Percentiles rank a stretch among this genome's conserved stretches.
Conservation (phyloP, 495 filamentous ascomycete species). For the Lentithecium fluviatile region DNA sequence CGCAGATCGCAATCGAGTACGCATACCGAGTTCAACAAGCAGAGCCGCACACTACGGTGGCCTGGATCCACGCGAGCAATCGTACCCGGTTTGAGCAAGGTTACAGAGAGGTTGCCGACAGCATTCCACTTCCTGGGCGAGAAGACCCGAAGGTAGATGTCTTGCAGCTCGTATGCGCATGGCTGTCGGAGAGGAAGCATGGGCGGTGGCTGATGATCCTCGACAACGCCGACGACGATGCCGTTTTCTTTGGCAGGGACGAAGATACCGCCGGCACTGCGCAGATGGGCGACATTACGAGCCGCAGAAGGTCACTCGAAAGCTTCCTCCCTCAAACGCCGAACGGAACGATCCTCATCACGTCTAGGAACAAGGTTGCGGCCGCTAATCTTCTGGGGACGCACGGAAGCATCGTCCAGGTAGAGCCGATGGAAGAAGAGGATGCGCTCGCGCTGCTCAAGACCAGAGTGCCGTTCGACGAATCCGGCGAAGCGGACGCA, state of each 20-base stretch:
- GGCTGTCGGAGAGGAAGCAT: constrained; percentile 13
- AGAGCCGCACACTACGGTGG: constrained; percentile 8
- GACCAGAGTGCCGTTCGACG: constrained; percentile 13
- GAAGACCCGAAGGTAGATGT: constrained; percentile 18
- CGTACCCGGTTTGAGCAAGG: constrained; percentile 16
- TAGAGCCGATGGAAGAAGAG: constrained; percentile 21
- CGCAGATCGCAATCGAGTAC: constrained; percentile 25
- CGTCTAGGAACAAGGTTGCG: constrained; percentile 14
- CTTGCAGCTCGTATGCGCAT: constrained; percentile 13
- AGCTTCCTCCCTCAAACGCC: constrained; percentile 16
- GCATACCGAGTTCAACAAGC: constrained; percentile 13
- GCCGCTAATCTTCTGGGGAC: constrained; percentile 13
- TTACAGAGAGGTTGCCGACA: constrained; percentile 26
- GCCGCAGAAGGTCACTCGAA: constrained; percentile 3
- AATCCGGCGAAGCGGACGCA: neutral
- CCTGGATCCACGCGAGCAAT: constrained; percentile 26
- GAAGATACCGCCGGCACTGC: neutral
- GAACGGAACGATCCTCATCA: constrained; percentile 21
- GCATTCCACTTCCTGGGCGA: constrained; percentile 16
- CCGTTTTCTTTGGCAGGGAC: constrained; percentile 11
- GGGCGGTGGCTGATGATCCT: constrained; percentile 26
- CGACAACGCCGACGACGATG: constrained; percentile 19
- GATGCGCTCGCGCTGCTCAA: constrained; percentile 19
- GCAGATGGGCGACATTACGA: neutral
- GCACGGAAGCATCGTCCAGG: neutral